Base-by-base conservation (phyloP, 768 basidiomycete species). In the Lactarius vividus region DNA sequence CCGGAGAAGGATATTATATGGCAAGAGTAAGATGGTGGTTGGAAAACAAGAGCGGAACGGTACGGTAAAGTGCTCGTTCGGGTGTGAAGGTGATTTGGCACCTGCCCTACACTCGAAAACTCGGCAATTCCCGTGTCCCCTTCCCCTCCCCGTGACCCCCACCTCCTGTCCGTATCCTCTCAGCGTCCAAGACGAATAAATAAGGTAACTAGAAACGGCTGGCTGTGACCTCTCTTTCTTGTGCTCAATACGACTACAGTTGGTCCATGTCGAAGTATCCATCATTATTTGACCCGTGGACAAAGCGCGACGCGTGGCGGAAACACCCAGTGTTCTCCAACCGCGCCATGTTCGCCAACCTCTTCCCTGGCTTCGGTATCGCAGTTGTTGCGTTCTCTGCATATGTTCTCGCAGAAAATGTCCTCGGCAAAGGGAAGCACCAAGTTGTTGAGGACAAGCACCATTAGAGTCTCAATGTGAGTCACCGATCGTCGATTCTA, bases 321-420 rank as follows among this genome's bases (percentile, higher is more conserved):
- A 94, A 88, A 75, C 87, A 86, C 72, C 88, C 91, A n/a, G 85
- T 96, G 62, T 97, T 97, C 81, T 84, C 87, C 67, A 90, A 88
- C 71, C 86, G 88, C 49, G 83, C 85, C 71, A 95, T 95, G 92
- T 88, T 98, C 80, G 81, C 88, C 72, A 94, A 85, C 80, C 75
- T 96, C 70, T 95, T 98, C 77, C 96, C 96, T 39, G 96, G 96
- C 44, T 91, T 98, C 73, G 96, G 95, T 56, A 93, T 94, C 63
- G 96, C 92, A 40, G 83, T 94, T 58, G 92, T 89, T 60, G 92
- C 94, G 1, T 98, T 98, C 80, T 88, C 92, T 37, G 88, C 85
- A 64, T 98, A 98, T 72, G 94, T 98, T 37, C 77, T 92, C 39
- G 90, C 82, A 33, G 96, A 97, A 77, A 94, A 93, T 74, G 6